phyloP scores from a whole-genome alignment of 73 alveolate species.

The Uronychia binucleata region DNA sequence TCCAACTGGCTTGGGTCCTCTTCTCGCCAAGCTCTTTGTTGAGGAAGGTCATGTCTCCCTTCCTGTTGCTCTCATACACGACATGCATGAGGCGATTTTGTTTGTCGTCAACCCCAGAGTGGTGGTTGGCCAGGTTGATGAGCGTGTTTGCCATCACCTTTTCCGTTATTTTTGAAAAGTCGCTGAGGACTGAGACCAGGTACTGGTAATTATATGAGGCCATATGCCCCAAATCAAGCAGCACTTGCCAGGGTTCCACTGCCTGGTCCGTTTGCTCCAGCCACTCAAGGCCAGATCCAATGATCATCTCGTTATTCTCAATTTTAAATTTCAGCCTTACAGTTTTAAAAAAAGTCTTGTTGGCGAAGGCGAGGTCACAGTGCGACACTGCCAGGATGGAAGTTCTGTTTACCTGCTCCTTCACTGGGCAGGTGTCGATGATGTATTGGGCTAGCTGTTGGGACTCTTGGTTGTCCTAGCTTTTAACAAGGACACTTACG shows the following conservation, averaged over 20 bases:
- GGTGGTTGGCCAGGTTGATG: constrained; percentile 38
- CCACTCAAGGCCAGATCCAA: constrained; percentile 27
- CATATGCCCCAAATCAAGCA: constrained; percentile 63
- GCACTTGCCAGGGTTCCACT: constrained; percentile 63
- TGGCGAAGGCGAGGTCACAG: constrained; percentile 19
- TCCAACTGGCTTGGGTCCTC: constrained; percentile 46
- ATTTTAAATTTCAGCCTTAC: too few species aligned
- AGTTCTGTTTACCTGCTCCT: background rate
- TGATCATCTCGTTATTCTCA: constrained; percentile 26
- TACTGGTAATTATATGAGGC: constrained; percentile 41
- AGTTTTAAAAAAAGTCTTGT: constrained; percentile 12
- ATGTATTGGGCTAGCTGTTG: background rate
- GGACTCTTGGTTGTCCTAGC: background rate
- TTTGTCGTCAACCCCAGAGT: constrained; percentile 43
- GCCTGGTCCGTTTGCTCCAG: constrained; percentile 33
- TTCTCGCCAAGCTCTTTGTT: constrained; percentile 57
- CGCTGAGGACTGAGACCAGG: constrained; percentile 46
- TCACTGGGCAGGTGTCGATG: background rate
- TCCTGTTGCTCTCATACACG: constrained; percentile 41
- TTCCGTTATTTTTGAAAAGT: constrained; percentile 40
- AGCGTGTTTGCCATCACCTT: constrained; percentile 55
- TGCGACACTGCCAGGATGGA: background rate
- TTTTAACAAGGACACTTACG: background rate
- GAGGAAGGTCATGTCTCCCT: constrained; percentile 51
- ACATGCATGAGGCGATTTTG: constrained; percentile 8